Evolutionary conservation across 2,329 filamentous ascomycete genomes (phyloP).

Genomic region (Neopestalotiopsis sp.): DNA sequence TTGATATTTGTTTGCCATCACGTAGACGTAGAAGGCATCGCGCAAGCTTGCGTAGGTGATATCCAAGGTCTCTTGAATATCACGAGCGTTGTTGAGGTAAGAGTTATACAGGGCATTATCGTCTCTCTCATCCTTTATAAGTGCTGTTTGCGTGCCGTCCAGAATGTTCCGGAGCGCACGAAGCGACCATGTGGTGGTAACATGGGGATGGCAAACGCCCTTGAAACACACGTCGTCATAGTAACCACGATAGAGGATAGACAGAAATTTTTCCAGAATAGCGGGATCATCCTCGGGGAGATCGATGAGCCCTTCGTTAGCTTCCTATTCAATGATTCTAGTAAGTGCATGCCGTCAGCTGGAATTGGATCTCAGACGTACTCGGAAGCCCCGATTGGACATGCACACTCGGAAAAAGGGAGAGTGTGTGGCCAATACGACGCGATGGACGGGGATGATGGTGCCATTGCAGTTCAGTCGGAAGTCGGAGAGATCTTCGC

Average conservation of each 20-base stretch:
- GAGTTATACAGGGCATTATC: neutral
- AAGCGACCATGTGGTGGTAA: neutral
- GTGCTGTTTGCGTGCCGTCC: neutral
- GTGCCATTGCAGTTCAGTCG: conserved; percentile 35
- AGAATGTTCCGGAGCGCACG: neutral
- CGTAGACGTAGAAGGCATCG: neutral
- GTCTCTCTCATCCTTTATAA: neutral
- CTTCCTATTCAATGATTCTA: conserved; percentile 25
- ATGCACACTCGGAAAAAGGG: conserved; percentile 34
- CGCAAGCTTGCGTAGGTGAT: neutral
- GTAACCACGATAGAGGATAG: conserved; percentile 36
- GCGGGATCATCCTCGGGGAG: conserved; percentile 37
- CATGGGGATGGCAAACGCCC: neutral
- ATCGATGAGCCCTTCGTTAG: conserved; percentile 24
- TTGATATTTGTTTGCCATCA: neutral
- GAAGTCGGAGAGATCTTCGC: conserved; percentile 39
- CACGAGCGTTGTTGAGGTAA: neutral
- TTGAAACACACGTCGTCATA: conserved; percentile 24
- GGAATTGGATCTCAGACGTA: conserved; percentile 17
- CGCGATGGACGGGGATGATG: conserved; percentile 39
- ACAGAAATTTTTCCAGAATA: conserved; percentile 32
- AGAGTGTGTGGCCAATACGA: conserved; percentile 42
- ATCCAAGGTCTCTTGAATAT: neutral
- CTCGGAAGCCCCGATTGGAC: conserved; percentile 30
- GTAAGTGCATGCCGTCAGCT: neutral